A percentile compares a stretch with the other conserved stretches of the same genome.
Conservation (phyloP, 2,329 filamentous ascomycete species). For the Thielaviopsis ethacetica region DNA sequence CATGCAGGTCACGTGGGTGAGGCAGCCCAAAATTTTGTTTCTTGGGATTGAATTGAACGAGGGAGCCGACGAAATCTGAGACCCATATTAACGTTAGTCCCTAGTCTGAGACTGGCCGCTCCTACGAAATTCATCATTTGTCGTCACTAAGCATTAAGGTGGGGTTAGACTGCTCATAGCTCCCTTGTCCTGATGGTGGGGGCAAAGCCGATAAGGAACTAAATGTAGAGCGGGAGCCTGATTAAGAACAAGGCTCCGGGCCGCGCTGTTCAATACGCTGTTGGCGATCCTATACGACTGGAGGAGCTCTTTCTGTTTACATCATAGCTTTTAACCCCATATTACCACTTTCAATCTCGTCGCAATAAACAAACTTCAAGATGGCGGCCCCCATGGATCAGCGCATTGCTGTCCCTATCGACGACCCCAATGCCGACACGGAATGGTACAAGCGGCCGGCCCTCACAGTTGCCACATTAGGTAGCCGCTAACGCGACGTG, state of each 20-base stretch:
- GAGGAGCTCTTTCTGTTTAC: neutral
- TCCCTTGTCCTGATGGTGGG: too few species aligned
- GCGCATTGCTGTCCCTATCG: conserved; percentile 65
- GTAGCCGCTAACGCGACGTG: neutral
- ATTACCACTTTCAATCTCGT: neutral
- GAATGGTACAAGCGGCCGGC: conserved; percentile 55
- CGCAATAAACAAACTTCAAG: conserved; percentile 7
- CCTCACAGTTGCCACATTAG: neutral
- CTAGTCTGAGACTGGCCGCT: neutral
- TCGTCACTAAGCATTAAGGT: neutral
- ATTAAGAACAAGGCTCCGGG: too few species aligned
- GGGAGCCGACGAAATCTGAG: too few species aligned
- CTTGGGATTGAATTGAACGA: neutral
- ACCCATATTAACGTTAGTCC: neutral
- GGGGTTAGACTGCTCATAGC: too few species aligned
- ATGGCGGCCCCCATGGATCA: conserved; percentile 50
- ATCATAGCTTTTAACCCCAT: neutral
- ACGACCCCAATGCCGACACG: conserved; percentile 91
- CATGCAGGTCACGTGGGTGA: neutral
- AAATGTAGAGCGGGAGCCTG: too few species aligned
- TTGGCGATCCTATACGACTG: too few species aligned
- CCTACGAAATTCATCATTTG: too few species aligned
- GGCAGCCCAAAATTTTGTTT: neutral
- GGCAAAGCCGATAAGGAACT: too few species aligned
- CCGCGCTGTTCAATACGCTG: too few species aligned